Conservation (phyloP, 2,329 filamentous ascomycete species). For the Epichloe sibirici region DNA sequence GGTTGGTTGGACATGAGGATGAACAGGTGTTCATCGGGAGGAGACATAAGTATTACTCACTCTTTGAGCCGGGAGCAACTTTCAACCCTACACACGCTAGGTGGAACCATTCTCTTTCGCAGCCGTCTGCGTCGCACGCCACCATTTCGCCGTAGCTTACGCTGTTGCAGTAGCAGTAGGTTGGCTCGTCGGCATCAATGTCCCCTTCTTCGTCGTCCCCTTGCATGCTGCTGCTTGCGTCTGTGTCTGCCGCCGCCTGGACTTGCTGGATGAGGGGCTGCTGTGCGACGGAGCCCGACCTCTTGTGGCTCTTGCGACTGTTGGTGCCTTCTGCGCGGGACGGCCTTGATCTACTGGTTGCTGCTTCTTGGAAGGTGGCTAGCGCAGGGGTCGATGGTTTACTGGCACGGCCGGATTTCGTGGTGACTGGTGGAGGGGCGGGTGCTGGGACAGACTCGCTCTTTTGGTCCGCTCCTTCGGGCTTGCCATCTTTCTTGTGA, state of each 20-base stretch:
- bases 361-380: constrained; percentile 44
- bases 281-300: constrained; percentile 31
- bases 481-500: constrained; percentile 31
- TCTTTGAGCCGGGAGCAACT: constrained; percentile 63
- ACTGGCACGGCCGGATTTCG: constrained; percentile 53
- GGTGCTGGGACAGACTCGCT: constrained; percentile 27
- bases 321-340: constrained; percentile 30
- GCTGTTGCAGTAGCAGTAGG: constrained; percentile 70
- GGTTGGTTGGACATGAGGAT: no score
- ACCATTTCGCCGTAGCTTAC: constrained; percentile 80
- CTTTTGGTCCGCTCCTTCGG: constrained; percentile 24
- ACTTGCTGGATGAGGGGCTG: constrained; percentile 21
- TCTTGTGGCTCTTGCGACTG: constrained; percentile 48
- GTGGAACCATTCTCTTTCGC: constrained; percentile 73
- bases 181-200: constrained; percentile 57
- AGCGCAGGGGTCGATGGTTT: constrained; percentile 54
- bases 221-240: constrained; percentile 29
- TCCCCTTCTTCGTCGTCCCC: constrained; percentile 36
- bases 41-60: constrained; percentile 35
- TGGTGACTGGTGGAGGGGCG: constrained; percentile 37
- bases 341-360: constrained; percentile 34
- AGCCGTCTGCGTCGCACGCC: constrained; percentile 62
- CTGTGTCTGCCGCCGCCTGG: constrained; percentile 23
- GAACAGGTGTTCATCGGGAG: no score
- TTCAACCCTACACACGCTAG: constrained; percentile 69